phyloP scores from a whole-genome alignment of 2,329 filamentous ascomycete genomes.

The Stagonosporopsis vannaccii region DNA sequence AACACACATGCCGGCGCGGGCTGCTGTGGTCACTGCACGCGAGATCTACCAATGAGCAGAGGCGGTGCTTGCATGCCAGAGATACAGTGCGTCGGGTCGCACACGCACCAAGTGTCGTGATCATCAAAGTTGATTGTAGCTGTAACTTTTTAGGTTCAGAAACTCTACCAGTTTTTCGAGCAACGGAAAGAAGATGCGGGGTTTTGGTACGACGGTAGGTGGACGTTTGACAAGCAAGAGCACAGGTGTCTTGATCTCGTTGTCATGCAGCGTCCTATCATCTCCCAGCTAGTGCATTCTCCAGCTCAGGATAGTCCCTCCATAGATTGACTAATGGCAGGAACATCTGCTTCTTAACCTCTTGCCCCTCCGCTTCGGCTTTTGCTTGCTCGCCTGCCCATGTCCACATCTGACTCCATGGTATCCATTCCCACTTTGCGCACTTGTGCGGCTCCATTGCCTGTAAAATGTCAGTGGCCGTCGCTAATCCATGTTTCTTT shows the following conservation, averaged over 20 bases:
- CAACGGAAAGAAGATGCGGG: neutral
- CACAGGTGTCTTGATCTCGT: neutral
- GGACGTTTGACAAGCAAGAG: neutral
- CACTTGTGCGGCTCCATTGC: conserved; percentile 62
- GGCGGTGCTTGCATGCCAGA: neutral
- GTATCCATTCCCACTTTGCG: conserved; percentile 61
- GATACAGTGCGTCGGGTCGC: conserved; percentile 6
- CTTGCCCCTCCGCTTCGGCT: conserved; percentile 34
- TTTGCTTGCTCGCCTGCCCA: conserved; percentile 47
- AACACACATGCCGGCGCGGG: conserved; percentile 6
- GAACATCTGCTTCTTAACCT: conserved; percentile 52
- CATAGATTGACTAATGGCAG: conserved; percentile 58
- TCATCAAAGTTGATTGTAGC: conserved; percentile 1
- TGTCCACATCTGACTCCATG: conserved; percentile 56
- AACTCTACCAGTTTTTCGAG: neutral
- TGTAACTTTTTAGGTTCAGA: neutral
- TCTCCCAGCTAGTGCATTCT: conserved; percentile 25
- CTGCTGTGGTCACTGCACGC: conserved; percentile 11
- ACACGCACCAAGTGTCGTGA: conserved; percentile 5
- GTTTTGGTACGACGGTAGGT: conserved; percentile 5
- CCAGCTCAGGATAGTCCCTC: conserved; percentile 39
- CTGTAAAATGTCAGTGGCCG: conserved; percentile 23
- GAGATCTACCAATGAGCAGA: conserved; percentile 11
- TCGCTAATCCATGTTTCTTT: no score
- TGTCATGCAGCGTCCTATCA: conserved; percentile 1